Conservation (phyloP, 2,329 filamentous ascomycete genomes). For the Fusarium setosum region DNA sequence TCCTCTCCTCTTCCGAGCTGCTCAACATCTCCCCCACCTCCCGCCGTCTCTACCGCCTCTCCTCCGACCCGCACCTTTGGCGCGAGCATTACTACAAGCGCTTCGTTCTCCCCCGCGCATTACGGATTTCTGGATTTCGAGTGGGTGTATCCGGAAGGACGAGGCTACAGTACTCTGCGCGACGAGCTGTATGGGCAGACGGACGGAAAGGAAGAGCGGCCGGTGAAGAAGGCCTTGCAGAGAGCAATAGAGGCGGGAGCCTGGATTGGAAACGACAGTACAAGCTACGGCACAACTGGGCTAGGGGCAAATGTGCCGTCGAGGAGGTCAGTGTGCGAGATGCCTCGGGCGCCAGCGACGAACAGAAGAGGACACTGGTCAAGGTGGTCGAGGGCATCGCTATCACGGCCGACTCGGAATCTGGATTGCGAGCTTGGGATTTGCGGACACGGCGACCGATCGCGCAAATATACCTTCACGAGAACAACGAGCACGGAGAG, state of each 20-base stretch:
- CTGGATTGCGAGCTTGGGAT: slow-evolving; percentile 84
- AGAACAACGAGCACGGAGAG: slow-evolving; percentile 31
- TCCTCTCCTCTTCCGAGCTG: slow-evolving; percentile 76
- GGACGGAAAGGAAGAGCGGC: slow-evolving; percentile 55
- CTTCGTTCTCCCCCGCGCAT: slow-evolving; percentile 85
- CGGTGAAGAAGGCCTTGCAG: slow-evolving; percentile 46
- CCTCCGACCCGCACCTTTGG: slow-evolving; percentile 90
- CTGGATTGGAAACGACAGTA: slow-evolving; percentile 92
- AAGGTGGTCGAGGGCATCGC: slow-evolving; percentile 82
- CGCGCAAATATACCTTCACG: slow-evolving; percentile 56
- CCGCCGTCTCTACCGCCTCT: slow-evolving; percentile 76
- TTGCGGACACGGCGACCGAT: slow-evolving; percentile 72
- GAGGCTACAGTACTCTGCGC: slow-evolving; percentile 59
- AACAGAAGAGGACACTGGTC: slow-evolving; percentile 74
- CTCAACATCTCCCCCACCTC: slow-evolving; percentile 75
- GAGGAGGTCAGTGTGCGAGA: slow-evolving; percentile 75
- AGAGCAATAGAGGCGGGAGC: slow-evolving; percentile 39
- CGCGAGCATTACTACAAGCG: slow-evolving; percentile 87
- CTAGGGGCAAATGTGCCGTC: slow-evolving; percentile 81
- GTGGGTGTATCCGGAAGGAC: slow-evolving; percentile 44
- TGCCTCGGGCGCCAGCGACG: slow-evolving; percentile 45
- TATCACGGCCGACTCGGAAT: slow-evolving; percentile 76
- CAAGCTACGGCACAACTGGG: slow-evolving; percentile 91
- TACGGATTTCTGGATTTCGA: slow-evolving; percentile 76
- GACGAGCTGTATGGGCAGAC: slow-evolving; percentile 58